Base-by-base conservation (phyloP, 768 basidiomycete species). In the Polyporus arcularius region DNA sequence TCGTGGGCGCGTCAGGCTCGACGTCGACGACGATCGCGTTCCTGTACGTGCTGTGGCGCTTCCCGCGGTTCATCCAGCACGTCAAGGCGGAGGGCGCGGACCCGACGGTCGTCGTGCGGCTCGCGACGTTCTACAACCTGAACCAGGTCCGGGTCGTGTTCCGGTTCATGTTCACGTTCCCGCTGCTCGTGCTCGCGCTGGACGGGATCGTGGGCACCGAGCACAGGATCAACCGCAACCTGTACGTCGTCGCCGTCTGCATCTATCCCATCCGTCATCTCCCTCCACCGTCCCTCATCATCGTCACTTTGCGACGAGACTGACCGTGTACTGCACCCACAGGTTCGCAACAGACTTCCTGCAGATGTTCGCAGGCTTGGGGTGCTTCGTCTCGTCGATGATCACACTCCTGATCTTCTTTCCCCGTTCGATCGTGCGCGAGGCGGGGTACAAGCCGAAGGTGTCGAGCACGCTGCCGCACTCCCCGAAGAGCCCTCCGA, bases 371-470 rank as follows among this genome's bases (percentile, higher is more conserved):
- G 86, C 84, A 21, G 90, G 81, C 16, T 80, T 93, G 32, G 91
- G 91, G 14, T 87, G 87, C 66, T 85, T 92, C 67, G 79, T 90
- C 21, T 93, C 91, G 4, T 91, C 91, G 28, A 85, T 85, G 16
- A 89, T 93, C 26, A 94, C 92, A 4, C 79, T 94, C 35, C 78
- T 93, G 35, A 82, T 91, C 45, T 91, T 91, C 75, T 91, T 91
- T 76, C 90, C 90, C 39, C 88, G 88, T 47, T 89, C 89, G 3
- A 78, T 89, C 56, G 81, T 82, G 4, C 78, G 76, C 30, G 88
- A 90, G 72, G 75, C 81, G 5, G 89, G 87, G 2, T 88, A 89
- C 74, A 79, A 74, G 58, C 77, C 80, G 26, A 82, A 80, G 51
- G 62, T 60, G 16, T 56, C 69, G 21, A 69, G 70, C 30, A 61